These are phyloP conservation scores for Podaxis carcinomalis DNA, from an alignment of 768 basidiomycete species.

Conservation along the genomic window DNA sequence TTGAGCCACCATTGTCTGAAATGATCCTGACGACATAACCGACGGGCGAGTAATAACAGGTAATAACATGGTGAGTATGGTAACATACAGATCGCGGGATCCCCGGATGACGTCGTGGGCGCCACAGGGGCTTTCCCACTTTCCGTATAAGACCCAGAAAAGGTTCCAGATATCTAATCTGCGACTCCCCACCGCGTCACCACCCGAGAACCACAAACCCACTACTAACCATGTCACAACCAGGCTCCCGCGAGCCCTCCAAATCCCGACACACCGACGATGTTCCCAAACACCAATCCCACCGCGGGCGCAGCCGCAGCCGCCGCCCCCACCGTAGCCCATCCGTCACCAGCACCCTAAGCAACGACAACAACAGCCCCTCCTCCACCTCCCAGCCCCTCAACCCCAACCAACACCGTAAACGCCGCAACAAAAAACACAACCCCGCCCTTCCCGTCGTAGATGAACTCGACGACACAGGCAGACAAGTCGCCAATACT, in stretches of 20 bases:
- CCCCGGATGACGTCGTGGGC: no score
- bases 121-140: no score
- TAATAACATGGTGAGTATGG: no score
- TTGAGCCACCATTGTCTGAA: no score
- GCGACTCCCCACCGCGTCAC: no score
- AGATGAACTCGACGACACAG: constrained; percentile 17
- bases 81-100: no score
- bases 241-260: constrained; percentile 7
- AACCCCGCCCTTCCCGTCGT: constrained; percentile 16
- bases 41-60: no score
- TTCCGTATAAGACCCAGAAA: no score
- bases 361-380: not conserved
- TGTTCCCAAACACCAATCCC: not conserved
- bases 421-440: constrained; percentile 11
- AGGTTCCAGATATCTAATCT: no score
- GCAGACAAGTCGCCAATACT: not conserved
- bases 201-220: not conserved
- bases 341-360: constrained; percentile 8
- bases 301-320: constrained; percentile 16
- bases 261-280: not conserved
- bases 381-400: no score
- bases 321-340: constrained; percentile 6
- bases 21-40: no score
- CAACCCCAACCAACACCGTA: not conserved
- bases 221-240: not conserved